phyloP scores from a whole-genome alignment of 768 basidiomycete species.

The Russula virescens region DNA sequence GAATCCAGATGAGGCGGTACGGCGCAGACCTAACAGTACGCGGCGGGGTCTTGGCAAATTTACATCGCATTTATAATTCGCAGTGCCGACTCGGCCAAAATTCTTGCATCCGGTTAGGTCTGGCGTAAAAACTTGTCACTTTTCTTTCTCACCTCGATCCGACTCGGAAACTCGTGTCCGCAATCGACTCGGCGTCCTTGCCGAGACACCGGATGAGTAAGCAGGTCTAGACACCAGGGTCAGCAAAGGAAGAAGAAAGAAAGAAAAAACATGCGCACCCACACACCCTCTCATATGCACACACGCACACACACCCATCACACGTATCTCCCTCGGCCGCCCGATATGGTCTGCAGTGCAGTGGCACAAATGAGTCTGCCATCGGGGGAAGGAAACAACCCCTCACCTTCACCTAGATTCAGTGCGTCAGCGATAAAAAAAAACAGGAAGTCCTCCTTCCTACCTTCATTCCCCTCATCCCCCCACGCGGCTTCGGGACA shows the following conservation, averaged over 20 bases:
- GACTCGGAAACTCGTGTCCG: too few relatives aligned
- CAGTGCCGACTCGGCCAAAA: background rate
- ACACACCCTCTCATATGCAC: background rate
- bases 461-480: background rate
- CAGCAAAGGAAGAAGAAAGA: too few relatives aligned
- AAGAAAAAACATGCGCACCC: background rate
- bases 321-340: background rate
- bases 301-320: background rate
- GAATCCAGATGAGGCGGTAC: conserved; percentile 4
- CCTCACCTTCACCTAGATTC: background rate
- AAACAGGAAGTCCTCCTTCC: background rate
- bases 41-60: background rate
- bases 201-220: background rate
- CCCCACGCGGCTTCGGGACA: background rate
- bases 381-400: background rate
- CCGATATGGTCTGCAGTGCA: background rate
- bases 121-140: background rate
- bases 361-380: background rate
- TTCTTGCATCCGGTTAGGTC: background rate
- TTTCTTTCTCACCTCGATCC: background rate
- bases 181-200: too few relatives aligned
- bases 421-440: background rate
- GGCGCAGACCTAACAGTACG: background rate
- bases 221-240: background rate
- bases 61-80: background rate